Conservation (phyloP, 129 eudicot genomes). For the Arctium minus region DNA sequence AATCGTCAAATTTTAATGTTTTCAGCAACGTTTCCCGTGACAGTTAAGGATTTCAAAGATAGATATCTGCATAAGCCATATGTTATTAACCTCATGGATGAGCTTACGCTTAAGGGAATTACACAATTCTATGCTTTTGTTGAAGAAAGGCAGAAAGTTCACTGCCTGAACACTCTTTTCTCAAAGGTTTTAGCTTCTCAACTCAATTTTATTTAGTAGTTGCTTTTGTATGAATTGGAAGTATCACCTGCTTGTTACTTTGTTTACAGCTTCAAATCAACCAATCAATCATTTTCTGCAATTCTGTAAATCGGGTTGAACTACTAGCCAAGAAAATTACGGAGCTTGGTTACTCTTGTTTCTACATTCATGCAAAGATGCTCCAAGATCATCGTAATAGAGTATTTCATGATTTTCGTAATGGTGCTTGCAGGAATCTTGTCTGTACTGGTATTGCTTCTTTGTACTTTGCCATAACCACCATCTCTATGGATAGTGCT, state of each 20-base stretch:
- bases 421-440: slow-evolving; percentile 95
- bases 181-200: slow-evolving; percentile 65
- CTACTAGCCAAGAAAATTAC: slow-evolving; percentile 88
- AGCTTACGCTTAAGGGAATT: slow-evolving; percentile 96
- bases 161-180: slow-evolving; percentile 97
- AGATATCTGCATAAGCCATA: slow-evolving; percentile 81
- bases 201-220: not conserved
- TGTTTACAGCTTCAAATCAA: slow-evolving; percentile 82
- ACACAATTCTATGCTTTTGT: slow-evolving; percentile 97
- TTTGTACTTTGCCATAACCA: not conserved
- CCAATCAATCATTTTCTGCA: slow-evolving; percentile 90
- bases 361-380: slow-evolving; percentile 96
- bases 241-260: not conserved
- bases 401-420: slow-evolving; percentile 93
- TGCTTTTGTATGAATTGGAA: not conserved
- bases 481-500: not conserved
- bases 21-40: slow-evolving; percentile 97
- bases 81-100: slow-evolving; percentile 95
- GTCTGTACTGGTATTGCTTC: slow-evolving; percentile 76
- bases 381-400: slow-evolving; percentile 91
- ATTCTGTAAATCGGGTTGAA: slow-evolving; percentile 90
- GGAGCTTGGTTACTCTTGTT: slow-evolving; percentile 92
- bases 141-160: slow-evolving; percentile 98
- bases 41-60: slow-evolving; percentile 92
- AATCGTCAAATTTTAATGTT: slow-evolving; percentile 94